These are phyloP conservation scores for Penicillium fimorum DNA, from an alignment of 495 filamentous ascomycete genomes.

Conservation along the genomic window DNA sequence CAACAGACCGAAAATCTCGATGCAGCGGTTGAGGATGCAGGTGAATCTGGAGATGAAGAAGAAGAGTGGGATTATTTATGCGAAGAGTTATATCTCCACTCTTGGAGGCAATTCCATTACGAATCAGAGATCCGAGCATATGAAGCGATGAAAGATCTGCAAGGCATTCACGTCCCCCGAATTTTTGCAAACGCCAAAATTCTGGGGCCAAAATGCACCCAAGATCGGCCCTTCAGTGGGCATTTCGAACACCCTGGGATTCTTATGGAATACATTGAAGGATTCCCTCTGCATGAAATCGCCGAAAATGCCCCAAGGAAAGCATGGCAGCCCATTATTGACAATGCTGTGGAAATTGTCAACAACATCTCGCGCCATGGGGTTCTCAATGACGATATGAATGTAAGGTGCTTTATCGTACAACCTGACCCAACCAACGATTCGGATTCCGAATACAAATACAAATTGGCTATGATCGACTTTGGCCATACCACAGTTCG, in stretches of 20 bases:
- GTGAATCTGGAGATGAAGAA: background rate
- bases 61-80: background rate
- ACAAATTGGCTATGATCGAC: background rate
- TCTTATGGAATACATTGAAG: background rate
- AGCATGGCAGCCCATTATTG: background rate
- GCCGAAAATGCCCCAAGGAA: background rate
- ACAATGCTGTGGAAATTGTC: background rate
- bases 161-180: background rate
- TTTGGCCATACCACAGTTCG: background rate
- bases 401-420: background rate
- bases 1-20: too few species aligned
- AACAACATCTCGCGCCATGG: background rate
- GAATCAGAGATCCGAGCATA: background rate
- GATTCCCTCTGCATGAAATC: background rate
- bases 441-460: background rate
- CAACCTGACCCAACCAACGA: background rate
- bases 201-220: background rate
- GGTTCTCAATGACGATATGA: background rate
- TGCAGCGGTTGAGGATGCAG: too few species aligned
- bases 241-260: background rate
- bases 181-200: background rate
- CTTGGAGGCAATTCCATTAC: background rate
- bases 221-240: background rate
- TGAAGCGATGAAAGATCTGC: background rate
- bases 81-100: background rate